phyloP scores from a whole-genome alignment of 192 early-diverging fungal genomes.

The Spizellomyces sp. region DNA sequence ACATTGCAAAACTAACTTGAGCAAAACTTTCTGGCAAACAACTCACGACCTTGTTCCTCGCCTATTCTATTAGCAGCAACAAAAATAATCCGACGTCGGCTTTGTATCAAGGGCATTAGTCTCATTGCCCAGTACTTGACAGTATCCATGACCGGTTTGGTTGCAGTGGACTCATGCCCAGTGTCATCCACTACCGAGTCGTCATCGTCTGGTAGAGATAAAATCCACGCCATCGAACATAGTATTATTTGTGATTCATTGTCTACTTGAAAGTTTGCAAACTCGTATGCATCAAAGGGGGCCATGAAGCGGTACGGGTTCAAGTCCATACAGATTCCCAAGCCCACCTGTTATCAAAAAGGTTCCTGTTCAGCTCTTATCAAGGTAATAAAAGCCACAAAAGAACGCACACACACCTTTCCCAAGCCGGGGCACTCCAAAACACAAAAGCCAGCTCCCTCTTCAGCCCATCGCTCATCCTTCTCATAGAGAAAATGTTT shows the following conservation, averaged over 20 bases:
- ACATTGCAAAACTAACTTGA: neutral
- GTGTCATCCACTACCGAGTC: neutral
- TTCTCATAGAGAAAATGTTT: slow-evolving; percentile 71
- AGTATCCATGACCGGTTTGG: neutral
- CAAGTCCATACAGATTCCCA: slow-evolving; percentile 85
- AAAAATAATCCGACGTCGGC: neutral
- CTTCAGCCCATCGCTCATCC: slow-evolving; percentile 76
- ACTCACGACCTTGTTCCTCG: neutral
- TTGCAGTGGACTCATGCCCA: neutral
- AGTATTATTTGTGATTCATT: slow-evolving; percentile 54
- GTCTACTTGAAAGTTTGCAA: slow-evolving; percentile 61
- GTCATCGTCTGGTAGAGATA: slow-evolving; percentile 9
- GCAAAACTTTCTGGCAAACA: neutral
- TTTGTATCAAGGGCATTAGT: slow-evolving; percentile 4
- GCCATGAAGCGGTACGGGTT: slow-evolving; percentile 75
- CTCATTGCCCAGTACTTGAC: slow-evolving; percentile 19
- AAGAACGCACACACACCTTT: neutral
- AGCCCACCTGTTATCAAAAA: slow-evolving; percentile 57
- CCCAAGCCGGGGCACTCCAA: slow-evolving; percentile 24
- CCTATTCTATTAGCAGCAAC: slow-evolving; percentile 13
- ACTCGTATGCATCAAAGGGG: slow-evolving; percentile 68
- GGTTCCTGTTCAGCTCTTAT: too few relatives aligned
- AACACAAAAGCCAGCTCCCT: slow-evolving; percentile 63
- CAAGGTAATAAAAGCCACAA: neutral
- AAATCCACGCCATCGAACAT: slow-evolving; percentile 74